Evolutionary conservation across 2,329 filamentous ascomycete species (phyloP).

Genomic region (Aureobasidium sp.): DNA sequence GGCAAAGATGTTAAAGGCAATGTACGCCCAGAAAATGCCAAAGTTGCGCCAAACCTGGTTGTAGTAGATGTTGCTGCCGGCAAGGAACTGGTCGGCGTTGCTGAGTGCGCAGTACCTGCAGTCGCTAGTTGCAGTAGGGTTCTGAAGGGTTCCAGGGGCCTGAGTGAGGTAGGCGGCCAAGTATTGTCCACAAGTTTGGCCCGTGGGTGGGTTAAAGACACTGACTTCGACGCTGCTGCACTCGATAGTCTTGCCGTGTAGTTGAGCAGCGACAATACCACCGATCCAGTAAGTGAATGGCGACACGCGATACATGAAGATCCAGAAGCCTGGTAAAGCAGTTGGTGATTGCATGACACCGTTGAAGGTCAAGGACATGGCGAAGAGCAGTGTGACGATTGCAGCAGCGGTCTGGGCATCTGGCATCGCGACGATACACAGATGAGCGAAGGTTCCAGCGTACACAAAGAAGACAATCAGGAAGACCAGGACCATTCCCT

Average conservation of each 20-base stretch:
- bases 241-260: conserved; percentile 41
- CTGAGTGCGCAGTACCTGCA: conserved; percentile 46
- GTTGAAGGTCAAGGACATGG: conserved; percentile 44
- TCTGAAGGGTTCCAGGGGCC: conserved; percentile 37
- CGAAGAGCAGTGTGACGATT: conserved; percentile 42
- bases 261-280: conserved; percentile 34
- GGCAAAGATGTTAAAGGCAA: conserved; percentile 55
- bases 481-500: conserved; percentile 60
- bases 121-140: conserved; percentile 37
- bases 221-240: conserved; percentile 40
- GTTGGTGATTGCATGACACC: conserved; percentile 55
- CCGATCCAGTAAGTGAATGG: conserved; percentile 59
- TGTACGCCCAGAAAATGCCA: conserved; percentile 61
- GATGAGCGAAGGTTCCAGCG: conserved; percentile 64
- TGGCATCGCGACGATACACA: conserved; percentile 64
- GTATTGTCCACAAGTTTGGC: conserved; percentile 40
- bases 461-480: conserved; percentile 56
- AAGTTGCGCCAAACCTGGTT: conserved; percentile 60
- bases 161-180: conserved; percentile 35
- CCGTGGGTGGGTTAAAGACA: conserved; percentile 35
- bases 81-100: conserved; percentile 44
- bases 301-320: conserved; percentile 65
- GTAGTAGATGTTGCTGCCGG: conserved; percentile 36
- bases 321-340: conserved; percentile 64
- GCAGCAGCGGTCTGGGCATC: conserved; percentile 61